Evolutionary conservation across 2,329 filamentous ascomycete species (phyloP), one percentile per base, ranked within the genome.

Genomic region (Magnaporthiopsis poae): DNA sequence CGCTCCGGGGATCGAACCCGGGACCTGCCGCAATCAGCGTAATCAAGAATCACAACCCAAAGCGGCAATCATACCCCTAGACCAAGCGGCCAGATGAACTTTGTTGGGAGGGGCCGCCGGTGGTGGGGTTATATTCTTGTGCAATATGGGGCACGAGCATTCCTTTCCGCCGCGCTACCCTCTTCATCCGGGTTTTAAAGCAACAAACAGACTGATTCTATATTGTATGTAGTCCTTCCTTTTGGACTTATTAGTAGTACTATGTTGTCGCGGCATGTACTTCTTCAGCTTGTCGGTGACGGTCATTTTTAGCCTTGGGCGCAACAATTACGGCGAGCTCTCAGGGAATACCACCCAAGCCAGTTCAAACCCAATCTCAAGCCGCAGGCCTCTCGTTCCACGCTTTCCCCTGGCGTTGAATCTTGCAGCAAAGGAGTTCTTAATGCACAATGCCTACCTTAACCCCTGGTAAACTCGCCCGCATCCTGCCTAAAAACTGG

Each of bases 401-500:
- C 3, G 31, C 31, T 31, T 31, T 31, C 11, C 5, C 5, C 8
- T 18, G 3, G 39, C 18, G 18, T 7, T 5, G 5, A 21, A 4
- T 18, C 5, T 5, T 18, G 21, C 8, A 21, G 15, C 15, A 7
- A n/a, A 18, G 21, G 60, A 61, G 31, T 31, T 4, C 31, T 31
- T 2, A 61, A 29, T 18, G 2, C n/a, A 56, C 21, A 25, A 56
- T 56, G 46, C 21, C 18, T 21, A 25, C 46, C 8, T 5, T 21
- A 3, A 61, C 29, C 18, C 27, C 60, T 1, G 31, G 31, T 21
- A 61, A 61, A 33, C 21, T 1, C 25, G 11, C 60, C 15, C 12
- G 66, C 52, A 12, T 66, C n/a, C 62, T 70, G 31, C 85, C 85
- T 2, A 83, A 81, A 69, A 86, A 87, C 74, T 89, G 87, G 87